A percentile compares a stretch with the other conserved stretches of the same genome.
phyloP scores from a whole-genome alignment of 208 protist species.

The Trypanosoma vivax region DNA sequence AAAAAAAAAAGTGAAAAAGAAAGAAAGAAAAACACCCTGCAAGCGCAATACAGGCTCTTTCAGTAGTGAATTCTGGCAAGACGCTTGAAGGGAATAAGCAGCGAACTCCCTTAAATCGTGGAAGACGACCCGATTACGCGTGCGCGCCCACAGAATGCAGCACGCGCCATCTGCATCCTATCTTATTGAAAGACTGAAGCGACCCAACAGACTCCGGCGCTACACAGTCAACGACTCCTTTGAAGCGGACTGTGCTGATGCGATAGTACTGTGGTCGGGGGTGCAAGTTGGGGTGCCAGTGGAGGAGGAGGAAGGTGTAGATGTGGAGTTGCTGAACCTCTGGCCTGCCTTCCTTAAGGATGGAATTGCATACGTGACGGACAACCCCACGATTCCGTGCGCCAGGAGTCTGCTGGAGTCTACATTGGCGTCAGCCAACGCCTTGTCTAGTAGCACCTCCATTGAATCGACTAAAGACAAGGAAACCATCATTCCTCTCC shows the following conservation, averaged over 20 bases:
- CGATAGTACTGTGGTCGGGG: conserved; percentile 2
- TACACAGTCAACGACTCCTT: not conserved
- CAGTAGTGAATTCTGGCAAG: no score
- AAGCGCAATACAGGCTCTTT: no score
- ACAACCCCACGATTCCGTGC: not conserved
- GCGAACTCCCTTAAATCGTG: no score
- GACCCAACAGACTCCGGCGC: not conserved
- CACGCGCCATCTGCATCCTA: not conserved
- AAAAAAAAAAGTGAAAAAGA: no score
- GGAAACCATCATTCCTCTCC: not conserved
- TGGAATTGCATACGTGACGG: not conserved
- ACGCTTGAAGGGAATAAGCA: no score
- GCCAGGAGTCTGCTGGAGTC: conserved; percentile 6
- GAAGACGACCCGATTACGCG: not conserved
- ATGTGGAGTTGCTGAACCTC: not conserved
- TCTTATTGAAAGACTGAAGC: conserved; percentile 3
- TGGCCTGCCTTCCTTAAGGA: conserved; percentile 12
- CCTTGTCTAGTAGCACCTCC: not conserved
- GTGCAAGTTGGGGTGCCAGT: not conserved
- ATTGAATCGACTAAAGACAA: not conserved
- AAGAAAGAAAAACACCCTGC: no score
- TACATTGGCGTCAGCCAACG: conserved; percentile 2
- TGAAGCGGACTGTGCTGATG: conserved; percentile 7
- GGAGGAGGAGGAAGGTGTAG: not conserved
- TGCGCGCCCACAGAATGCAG: not conserved